Percentiles rank a stretch among this genome's conserved stretches.
These are phyloP conservation scores for Rhizopogon rudus DNA, from an alignment of 768 basidiomycete species.

Conservation along the genomic window DNA sequence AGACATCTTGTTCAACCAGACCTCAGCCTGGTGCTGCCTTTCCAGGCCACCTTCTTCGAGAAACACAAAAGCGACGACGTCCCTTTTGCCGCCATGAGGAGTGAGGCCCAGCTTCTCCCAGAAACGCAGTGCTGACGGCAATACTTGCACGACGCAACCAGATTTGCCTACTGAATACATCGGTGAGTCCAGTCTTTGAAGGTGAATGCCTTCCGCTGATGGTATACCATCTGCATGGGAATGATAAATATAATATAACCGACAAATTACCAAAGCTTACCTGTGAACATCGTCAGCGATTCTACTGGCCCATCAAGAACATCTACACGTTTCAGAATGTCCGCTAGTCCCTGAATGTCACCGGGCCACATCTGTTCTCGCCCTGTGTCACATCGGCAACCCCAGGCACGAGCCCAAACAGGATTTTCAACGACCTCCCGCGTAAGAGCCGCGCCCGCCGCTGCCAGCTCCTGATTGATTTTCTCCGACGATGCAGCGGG, in stretches of 20 bases:
- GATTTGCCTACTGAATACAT: slow-evolving; percentile 64
- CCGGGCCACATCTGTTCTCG: slow-evolving; percentile 43
- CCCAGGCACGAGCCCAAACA: slow-evolving; percentile 66
- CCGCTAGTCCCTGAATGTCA: slow-evolving; percentile 48
- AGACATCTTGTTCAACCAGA: slow-evolving; percentile 55
- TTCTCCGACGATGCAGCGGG: slow-evolving; percentile 71
- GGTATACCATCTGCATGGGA: background rate
- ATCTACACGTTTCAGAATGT: slow-evolving; percentile 26
- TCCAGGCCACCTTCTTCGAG: slow-evolving; percentile 57
- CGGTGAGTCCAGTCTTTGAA: slow-evolving; percentile 43
- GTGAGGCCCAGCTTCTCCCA: slow-evolving; percentile 82
- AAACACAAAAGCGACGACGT: slow-evolving; percentile 62
- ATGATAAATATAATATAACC: background rate
- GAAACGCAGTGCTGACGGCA: slow-evolving; percentile 69
- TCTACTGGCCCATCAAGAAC: slow-evolving; percentile 37
- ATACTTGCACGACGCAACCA: slow-evolving; percentile 61
- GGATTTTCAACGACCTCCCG: slow-evolving; percentile 71
- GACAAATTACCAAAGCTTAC: slow-evolving; percentile 16
- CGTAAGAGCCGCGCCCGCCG: slow-evolving; percentile 57
- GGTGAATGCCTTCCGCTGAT: slow-evolving; percentile 4
- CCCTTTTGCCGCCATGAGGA: slow-evolving; percentile 67
- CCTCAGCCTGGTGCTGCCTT: slow-evolving; percentile 42
- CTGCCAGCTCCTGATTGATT: slow-evolving; percentile 56
- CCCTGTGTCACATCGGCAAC: slow-evolving; percentile 12
- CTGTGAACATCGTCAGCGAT: slow-evolving; percentile 39